Base-by-base conservation (phyloP, 2,329 filamentous ascomycete species). In the Sporothrix humicola region DNA sequence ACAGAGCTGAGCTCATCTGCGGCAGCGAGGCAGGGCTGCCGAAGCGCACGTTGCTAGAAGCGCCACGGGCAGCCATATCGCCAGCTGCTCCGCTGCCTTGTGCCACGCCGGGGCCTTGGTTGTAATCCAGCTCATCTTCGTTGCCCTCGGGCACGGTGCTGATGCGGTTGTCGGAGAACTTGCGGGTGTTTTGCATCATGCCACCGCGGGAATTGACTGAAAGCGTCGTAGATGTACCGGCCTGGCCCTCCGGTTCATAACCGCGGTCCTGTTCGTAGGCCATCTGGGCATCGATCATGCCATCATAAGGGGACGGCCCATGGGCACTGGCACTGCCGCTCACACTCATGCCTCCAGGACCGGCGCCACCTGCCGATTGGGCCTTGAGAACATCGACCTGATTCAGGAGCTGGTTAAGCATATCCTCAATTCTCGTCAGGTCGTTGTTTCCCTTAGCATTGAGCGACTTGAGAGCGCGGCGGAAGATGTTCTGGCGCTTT, bases 401-500 rank as follows among this genome's bases (percentile, higher is more conserved):
- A 69, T 91, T 92, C 23, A 99, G 89, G 26, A 99, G 88, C 80
- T 97, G 94, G 81, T 96, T 93, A 48, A 99, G 88, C 92, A 96
- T 95, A 75, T 93, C 92, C 81, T 96, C 93, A 75, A 98, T 97
- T 78, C 94, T 92, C 76, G 90, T 89, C 70, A 98, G 88, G 78
- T 99, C 96, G 78, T 92, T 95, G 8, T 92, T 91, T 70, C 94
- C 95, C 84, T 96, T 97, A 79, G 92, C 88, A 78, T 94, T 94
- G 69, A 99, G 85, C 2, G 95, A 95, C 80, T 97, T 95, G 69
- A 99, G 86, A n/a, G 96, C 96, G 76, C 95, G 91, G 78, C 92
- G 93, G 84, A 98, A 96, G n/a, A 99, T 89, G 79, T 94, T 97
- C 82, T 94, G 93, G 80, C 94, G 94, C 88, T 98, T 98, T 61